A percentile compares a stretch with the other conserved stretches of the same genome.
phyloP scores from a whole-genome alignment of 2,329 filamentous ascomycete genomes.

The Fusarium sp. region DNA sequence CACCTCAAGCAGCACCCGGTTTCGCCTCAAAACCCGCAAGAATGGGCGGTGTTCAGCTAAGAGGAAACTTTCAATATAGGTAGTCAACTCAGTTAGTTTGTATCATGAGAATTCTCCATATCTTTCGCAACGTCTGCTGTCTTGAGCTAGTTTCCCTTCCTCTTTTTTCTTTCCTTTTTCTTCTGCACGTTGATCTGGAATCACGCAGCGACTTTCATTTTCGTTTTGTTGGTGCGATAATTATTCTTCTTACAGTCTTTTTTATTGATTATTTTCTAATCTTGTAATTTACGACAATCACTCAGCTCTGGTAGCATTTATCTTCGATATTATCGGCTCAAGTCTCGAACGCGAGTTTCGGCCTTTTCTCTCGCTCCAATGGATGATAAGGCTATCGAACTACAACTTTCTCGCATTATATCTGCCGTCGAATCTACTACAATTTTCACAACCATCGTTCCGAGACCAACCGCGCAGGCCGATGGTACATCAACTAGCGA shows the following conservation, averaged over 20 bases:
- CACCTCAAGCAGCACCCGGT: conserved; percentile 40
- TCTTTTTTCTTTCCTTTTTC: neutral
- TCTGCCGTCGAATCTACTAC: conserved; percentile 42
- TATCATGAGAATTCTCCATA: conserved; percentile 15
- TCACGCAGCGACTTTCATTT: conserved; percentile 34
- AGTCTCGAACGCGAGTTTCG: neutral
- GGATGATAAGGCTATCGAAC: conserved; percentile 29
- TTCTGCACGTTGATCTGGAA: conserved; percentile 34
- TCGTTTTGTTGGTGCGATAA: neutral
- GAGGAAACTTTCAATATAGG: neutral
- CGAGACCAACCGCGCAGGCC: conserved; percentile 16
- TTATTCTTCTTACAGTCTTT: conserved; percentile 30
- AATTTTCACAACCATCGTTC: conserved; percentile 42
- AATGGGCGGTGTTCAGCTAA: conserved; percentile 6
- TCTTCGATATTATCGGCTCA: neutral
- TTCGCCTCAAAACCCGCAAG: conserved; percentile 30
- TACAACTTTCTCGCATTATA: conserved; percentile 40
- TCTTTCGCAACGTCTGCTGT: conserved; percentile 1
- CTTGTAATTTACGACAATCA: conserved; percentile 15
- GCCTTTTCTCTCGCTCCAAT: conserved; percentile 7
- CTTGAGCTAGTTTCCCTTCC: neutral
- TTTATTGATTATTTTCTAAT: conserved; percentile 14
- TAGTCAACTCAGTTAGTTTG: neutral
- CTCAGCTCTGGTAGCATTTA: conserved; percentile 24
- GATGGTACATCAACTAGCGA: conserved; percentile 7